Percentiles rank a stretch among this genome's conserved stretches.
These are phyloP conservation scores for Platanthera guangdongensis DNA, from an alignment of 106 monocot genomes.

Conservation along the genomic window DNA sequence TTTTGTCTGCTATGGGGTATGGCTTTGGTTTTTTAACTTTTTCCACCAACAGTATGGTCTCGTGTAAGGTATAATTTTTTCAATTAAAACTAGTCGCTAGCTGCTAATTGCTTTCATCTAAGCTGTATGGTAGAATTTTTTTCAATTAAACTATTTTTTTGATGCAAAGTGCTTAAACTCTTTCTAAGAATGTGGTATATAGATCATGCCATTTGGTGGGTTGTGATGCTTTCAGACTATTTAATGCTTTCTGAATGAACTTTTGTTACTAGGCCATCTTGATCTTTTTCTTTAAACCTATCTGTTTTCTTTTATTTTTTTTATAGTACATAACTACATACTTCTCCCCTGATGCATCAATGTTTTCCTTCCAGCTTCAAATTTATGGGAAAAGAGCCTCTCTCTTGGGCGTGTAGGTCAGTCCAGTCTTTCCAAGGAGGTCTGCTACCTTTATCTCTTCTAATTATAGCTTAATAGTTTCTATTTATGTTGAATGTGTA, in stretches of 20 bases:
- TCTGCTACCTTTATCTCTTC: slow-evolving; percentile 13
- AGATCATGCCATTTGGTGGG: neutral
- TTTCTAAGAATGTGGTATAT: neutral
- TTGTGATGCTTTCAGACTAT: no score
- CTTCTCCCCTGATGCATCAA: neutral
- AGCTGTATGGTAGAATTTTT: no score
- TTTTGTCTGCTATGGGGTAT: no score
- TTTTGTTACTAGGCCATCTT: neutral
- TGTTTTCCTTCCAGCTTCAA: slow-evolving; percentile 29
- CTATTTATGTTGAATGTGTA: neutral
- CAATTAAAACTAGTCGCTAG: no score
- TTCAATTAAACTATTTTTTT: neutral
- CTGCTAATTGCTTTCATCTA: no score
- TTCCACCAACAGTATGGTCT: no score
- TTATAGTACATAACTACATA: neutral
- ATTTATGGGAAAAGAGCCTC: slow-evolving; percentile 41
- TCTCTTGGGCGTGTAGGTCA: slow-evolving; percentile 27
- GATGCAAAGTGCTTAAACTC: neutral
- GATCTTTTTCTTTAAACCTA: neutral
- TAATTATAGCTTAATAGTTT: neutral
- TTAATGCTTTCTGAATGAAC: neutral
- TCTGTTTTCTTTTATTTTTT: neutral
- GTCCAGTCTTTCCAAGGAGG: slow-evolving; percentile 37
- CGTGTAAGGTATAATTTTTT: no score
- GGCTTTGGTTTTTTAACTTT: no score